Base-by-base conservation (phyloP, 1,139 yeast genomes). In the Saccharomyces hybrid region DNA sequence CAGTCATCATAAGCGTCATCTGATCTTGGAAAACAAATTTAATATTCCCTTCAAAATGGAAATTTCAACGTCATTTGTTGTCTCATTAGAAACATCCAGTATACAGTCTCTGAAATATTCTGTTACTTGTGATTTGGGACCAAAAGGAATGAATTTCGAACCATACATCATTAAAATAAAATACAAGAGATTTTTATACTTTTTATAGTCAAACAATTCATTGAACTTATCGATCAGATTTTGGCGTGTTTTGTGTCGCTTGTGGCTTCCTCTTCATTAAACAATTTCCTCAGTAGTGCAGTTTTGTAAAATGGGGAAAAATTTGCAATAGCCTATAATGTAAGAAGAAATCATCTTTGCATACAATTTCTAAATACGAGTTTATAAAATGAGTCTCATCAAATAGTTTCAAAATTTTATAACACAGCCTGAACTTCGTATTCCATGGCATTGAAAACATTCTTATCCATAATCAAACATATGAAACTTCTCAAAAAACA, bases 391-490 rank as follows among this genome's bases (percentile, higher is more conserved):
- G 52, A 3, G 31, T 14, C 7, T 46, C 24, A 11, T 38, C n/a
- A 19, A 38, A 38, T 16, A 38, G 21, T 38, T 38, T 24, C 44
- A 38, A 19, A 11, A 59, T 34, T 2, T 46, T 41, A 9, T 53
- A 47, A 48, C 65, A 61, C 66, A 63, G 58, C 0, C 34, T 12
- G 2, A 57, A 24, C n/a, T 27, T 61, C 57, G 32, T 60, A 58
- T 24, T 56, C 59, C 4, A 55, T 41, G 5, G 67, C 64, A 24
- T 65, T 63, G 53, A 55, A 67, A 7, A 67, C 47, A 21, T 64
- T 66, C 28, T 65, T 58, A 51, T 68, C 71, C 16, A 68, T 55
- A 14, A 67, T 56, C 16, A 65, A 59, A 27, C 59, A 61, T 28
- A 65, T 51, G 51, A 66, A 60, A 41, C 53, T 52, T 46, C 51